A percentile compares a stretch with the other conserved stretches of the same genome.
Evolutionary conservation across 768 basidiomycete species (phyloP).

Genomic region (Lactifluus rugatus): DNA sequence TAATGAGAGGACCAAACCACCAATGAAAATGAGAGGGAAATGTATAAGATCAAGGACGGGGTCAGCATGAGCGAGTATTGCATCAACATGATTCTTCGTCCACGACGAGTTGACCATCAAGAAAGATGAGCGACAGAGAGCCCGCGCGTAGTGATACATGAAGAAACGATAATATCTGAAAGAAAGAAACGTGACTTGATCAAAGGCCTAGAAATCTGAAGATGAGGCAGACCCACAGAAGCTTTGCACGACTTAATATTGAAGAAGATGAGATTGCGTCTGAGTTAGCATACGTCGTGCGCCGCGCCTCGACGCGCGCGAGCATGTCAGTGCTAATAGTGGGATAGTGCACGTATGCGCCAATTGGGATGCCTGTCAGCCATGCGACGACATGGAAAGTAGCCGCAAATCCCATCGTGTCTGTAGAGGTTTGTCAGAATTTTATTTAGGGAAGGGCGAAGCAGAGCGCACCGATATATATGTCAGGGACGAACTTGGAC

Average conservation of each 20-base stretch:
- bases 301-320: slow-evolving; percentile 54
- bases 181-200: too few species aligned
- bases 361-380: slow-evolving; percentile 60
- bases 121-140: slow-evolving; percentile 64
- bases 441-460: neutral
- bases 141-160: slow-evolving; percentile 71
- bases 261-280: slow-evolving; percentile 44
- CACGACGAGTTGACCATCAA: slow-evolving; percentile 94
- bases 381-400: slow-evolving; percentile 71
- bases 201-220: neutral
- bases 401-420: slow-evolving; percentile 98
- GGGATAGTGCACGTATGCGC: slow-evolving; percentile 93
- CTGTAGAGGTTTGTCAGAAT: slow-evolving; percentile 32
- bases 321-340: slow-evolving; percentile 96
- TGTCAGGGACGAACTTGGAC: slow-evolving; percentile 68
- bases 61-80: slow-evolving; percentile 55
- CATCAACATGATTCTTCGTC: slow-evolving; percentile 79
- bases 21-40: slow-evolving; percentile 7
- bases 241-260: slow-evolving; percentile 49
- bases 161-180: slow-evolving; percentile 83
- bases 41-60: slow-evolving; percentile 39
- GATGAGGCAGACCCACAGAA: slow-evolving; percentile 38
- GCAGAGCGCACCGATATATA: slow-evolving; percentile 67
- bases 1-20: neutral
- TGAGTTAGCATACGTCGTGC: slow-evolving; percentile 53